Base-by-base conservation (phyloP, 176 grass and related monocot genomes). In the Cenchrus americanus region DNA sequence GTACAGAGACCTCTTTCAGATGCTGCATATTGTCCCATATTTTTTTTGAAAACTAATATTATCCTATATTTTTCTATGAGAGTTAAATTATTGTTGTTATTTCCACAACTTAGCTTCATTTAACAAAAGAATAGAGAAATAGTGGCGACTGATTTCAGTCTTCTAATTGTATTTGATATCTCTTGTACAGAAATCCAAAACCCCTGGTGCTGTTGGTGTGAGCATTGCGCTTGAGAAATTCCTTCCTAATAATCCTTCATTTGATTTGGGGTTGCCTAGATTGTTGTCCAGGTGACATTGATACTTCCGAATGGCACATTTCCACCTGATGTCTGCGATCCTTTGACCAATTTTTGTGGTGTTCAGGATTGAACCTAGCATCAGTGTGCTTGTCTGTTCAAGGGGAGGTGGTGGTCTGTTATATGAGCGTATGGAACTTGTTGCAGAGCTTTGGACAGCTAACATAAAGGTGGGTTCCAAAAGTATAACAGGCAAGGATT, bases 181-280 rank as follows among this genome's bases (percentile, higher is more conserved):
- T 71, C 44, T 47, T 69, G 26, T 30, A 78, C 85, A 98, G 96
- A 98, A 91, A 98, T 91, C 82, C 60, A 93, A 49, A 75, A 57
- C 88, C 57, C 91, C 96, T 7, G 93, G 96, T 83, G 93, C 90
- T 82, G 93, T 90, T 92, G 96, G 96, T 73, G 93, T 98, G 71
- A 98, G 93, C 83, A 90, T 98, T 73, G 96, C 96, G 69, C 88
- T 98, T 76, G 96, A 98, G 82, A 98, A 98, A 80, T 89, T 98
- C 60, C 86, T 93, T 88, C 79, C 82, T 63, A 90, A 87, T 55
- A 92, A 80, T 85, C 90, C 90, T 88, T 93, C 93, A 73, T 79
- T 85, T 91, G 96, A 98, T 34, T 55, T 93, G 69, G 90, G 85
- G 60, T 68, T 88, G 60, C 84, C 89, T 82, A 98, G 96, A 87